Evolutionary conservation across 345 rosid genomes (phyloP), one percentile per base, ranked within the genome.

Genomic region (Corchorus olitorius): DNA sequence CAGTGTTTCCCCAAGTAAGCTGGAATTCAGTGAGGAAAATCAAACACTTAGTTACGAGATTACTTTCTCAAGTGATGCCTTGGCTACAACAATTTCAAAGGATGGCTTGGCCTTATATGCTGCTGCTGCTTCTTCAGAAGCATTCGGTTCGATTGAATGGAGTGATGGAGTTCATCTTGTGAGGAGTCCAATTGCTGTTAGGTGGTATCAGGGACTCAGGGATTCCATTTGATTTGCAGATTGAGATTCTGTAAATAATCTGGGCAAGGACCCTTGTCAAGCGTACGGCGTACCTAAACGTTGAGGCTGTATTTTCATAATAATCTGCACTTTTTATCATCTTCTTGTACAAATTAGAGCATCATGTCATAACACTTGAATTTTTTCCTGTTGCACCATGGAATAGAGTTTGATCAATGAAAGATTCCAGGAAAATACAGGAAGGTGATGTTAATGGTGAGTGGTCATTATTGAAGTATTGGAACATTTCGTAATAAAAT

Each of bases 91-190:
- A 27, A 27, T 27, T 27, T 27, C 27, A 27, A 27, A 27, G 27
- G 27, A 27, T 61, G 78, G 58, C 6, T 81, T 77, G 59, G 86
- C 81, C 35, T 76, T 80, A 54, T 48, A 68, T 12, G 83, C 85
- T 72, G 78, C 71, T 12, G 83, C 85, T 72, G 78, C 69, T 19
- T 76, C 76, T 13, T 49, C 83, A 0, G 85, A 84, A 12, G 83
- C 74, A 15, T 92, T 82, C 52, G 98, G 99, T 22, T 88, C 90
- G 53, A 86, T 95, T 6, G 93, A 87, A 78, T 96, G 99, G 98
- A 87, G 86, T 0, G 92, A 92, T 73, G 93, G 61, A 52, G 61
- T 16, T 35, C 74, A 53, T 70, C 48, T 70, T 4, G 61, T 52
- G 74, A 52, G 74, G 74, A 70, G 61, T 17, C 60, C 61, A 1